Evolutionary conservation across 1,139 yeast species (phyloP).

Genomic region (Yamadazyma trypodendri): DNA sequence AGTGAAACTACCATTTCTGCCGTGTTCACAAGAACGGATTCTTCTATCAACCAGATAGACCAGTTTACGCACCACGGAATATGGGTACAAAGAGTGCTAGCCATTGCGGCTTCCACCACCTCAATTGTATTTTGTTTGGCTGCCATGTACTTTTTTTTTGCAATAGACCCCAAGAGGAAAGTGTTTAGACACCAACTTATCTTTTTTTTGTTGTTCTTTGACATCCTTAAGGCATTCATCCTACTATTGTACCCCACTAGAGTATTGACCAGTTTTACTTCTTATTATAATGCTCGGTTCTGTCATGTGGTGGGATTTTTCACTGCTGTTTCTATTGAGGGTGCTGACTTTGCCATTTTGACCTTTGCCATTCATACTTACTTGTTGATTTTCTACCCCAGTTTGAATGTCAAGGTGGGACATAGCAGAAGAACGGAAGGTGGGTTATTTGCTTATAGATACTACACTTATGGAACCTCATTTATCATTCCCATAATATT

Average conservation of each 20-base stretch:
- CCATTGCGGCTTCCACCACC: constrained; percentile 56
- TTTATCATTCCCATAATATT: constrained; percentile 62
- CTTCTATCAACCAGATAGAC: constrained; percentile 15
- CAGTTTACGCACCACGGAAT: constrained; percentile 14
- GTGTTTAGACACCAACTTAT: constrained; percentile 76
- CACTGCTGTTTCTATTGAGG: constrained; percentile 80
- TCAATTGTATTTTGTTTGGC: constrained; percentile 56
- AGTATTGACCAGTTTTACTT: constrained; percentile 47
- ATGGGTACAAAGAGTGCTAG: constrained; percentile 26
- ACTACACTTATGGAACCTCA: constrained; percentile 58
- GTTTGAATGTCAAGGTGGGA: constrained; percentile 43
- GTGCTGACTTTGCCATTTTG: constrained; percentile 82
- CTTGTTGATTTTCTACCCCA: constrained; percentile 66
- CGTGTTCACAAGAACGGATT: background rate
- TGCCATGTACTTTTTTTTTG: constrained; percentile 54
- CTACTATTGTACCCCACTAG: constrained; percentile 71
- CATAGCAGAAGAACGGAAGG: constrained; percentile 54
- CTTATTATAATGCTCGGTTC: constrained; percentile 54
- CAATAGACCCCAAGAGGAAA: constrained; percentile 60
- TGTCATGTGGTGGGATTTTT: constrained; percentile 82
- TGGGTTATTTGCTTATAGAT: constrained; percentile 65
- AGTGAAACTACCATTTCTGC: background rate
- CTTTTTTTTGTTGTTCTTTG: constrained; percentile 63
- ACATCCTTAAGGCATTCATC: constrained; percentile 70
- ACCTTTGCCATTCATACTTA: constrained; percentile 84